phyloP scores from a whole-genome alignment of 352 stramenopile genomes.

The Pythium folliculosum region DNA sequence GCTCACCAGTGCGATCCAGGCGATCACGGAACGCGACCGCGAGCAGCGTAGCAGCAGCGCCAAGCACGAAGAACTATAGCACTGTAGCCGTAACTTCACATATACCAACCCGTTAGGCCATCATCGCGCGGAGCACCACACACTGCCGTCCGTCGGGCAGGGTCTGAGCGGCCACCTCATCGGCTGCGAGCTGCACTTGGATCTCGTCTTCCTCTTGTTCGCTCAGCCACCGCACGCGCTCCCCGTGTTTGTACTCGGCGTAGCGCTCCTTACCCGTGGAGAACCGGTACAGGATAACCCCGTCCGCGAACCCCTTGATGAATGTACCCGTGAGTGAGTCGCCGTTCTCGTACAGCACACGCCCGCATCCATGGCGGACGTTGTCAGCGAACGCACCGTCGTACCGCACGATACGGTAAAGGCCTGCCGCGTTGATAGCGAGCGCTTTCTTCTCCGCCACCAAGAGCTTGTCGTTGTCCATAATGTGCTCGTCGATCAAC shows the following conservation, averaged over 20 bases:
- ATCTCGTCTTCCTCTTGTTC: constrained; percentile 44
- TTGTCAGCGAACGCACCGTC: constrained; percentile 48
- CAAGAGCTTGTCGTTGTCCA: constrained; percentile 30
- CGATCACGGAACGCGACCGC: not conserved
- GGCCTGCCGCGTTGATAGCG: constrained; percentile 16
- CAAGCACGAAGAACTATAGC: constrained; percentile 4
- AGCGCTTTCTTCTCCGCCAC: constrained; percentile 9
- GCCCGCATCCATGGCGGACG: constrained; percentile 51
- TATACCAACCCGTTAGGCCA: not conserved
- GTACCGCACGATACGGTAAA: constrained; percentile 65
- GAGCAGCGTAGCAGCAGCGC: not conserved
- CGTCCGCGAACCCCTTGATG: constrained; percentile 45
- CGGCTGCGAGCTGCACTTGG: not conserved
- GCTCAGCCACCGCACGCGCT: constrained; percentile 53
- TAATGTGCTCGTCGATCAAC: constrained; percentile 42
- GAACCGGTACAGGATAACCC: constrained; percentile 48
- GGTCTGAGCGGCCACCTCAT: constrained; percentile 9
- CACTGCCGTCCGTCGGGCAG: constrained; percentile 12
- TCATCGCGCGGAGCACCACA: constrained; percentile 23
- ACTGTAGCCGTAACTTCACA: not conserved
- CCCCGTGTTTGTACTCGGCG: constrained; percentile 40
- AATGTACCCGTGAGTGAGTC: constrained; percentile 50
- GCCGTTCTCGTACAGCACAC: constrained; percentile 60
- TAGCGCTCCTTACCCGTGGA: constrained; percentile 34
- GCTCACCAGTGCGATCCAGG: constrained; percentile 1